A percentile compares a stretch with the other conserved stretches of the same genome.
Conservation (phyloP, 148 eudicot species). For the Nepenthes gracilis region DNA sequence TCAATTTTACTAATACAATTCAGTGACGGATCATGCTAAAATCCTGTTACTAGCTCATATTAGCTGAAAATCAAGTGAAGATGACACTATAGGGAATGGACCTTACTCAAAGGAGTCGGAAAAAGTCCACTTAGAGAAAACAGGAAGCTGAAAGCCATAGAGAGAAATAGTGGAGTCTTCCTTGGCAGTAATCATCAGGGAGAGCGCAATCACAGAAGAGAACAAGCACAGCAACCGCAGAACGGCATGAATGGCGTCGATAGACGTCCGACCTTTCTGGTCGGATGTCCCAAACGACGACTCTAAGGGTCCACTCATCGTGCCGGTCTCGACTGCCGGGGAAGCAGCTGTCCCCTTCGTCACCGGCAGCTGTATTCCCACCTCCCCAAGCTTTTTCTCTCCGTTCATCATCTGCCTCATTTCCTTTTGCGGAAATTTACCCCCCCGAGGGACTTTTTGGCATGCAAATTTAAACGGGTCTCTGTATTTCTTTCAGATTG, state of each 20-base stretch:
- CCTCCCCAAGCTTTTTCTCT: slow-evolving; percentile 10
- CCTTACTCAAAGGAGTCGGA: slow-evolving; percentile 73
- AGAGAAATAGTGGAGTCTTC: slow-evolving; percentile 41
- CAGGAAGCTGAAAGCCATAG: slow-evolving; percentile 65
- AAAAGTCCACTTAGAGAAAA: slow-evolving; percentile 80
- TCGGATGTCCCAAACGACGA: slow-evolving; percentile 1
- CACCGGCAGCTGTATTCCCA: slow-evolving; percentile 17
- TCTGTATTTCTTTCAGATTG: no score
- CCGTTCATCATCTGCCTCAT: neutral
- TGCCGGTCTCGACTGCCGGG: slow-evolving; percentile 6
- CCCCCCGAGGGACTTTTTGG: no score
- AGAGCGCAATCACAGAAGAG: slow-evolving; percentile 28
- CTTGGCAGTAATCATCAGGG: slow-evolving; percentile 62
- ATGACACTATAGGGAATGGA: neutral
- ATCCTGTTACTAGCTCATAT: no score
- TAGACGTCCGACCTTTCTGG: slow-evolving; percentile 13
- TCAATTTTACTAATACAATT: no score
- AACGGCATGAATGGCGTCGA: slow-evolving; percentile 24
- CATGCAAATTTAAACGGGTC: no score
- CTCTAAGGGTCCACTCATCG: slow-evolving; percentile 23
- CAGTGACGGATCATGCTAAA: no score
- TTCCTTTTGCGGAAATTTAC: no score
- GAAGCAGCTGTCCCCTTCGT: slow-evolving; percentile 6
- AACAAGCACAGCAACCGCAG: slow-evolving; percentile 41
- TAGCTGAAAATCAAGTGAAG: no score